Evolutionary conservation across 345 rosid genomes (phyloP), one percentile per base, ranked within the genome.

Genomic region (Hibiscus trionum): DNA sequence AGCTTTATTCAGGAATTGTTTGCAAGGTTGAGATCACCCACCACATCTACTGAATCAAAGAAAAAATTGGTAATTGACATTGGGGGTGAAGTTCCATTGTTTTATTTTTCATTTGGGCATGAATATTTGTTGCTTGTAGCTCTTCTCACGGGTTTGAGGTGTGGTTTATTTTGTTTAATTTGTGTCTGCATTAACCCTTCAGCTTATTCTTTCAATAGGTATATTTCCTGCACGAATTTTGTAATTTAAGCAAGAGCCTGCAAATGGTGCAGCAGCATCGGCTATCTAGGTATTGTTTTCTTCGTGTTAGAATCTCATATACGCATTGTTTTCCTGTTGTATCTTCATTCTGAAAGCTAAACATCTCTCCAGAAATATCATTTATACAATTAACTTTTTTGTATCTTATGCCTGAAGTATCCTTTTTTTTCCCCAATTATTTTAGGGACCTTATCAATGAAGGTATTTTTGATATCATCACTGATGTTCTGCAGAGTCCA

Each of bases 181-280:
- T 71, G 8, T 26, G 7, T 29, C 71, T 59, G 7, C 16, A 11
- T 74, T 71, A 56, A 70, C 56, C 21, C 46, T 56, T 33, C 29
- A 56, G 19, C 69, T 52, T 77, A 29, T 63, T 69, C 70, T 33
- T 74, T 31, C 71, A 73, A 78, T 37, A 93, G 98, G 97, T 91
- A 14, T 72, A 80, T 75, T 90, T 93, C 85, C 84, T 91, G 85
- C 91, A 83, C 7, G 98, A 93, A 70, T 91, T 87, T 82, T 93
- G 97, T 77, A 81, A 87, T 82, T 82, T 90, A 80, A 82, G 88
- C 88, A 93, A 90, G 86, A 87, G 88, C 80, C 81, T 90, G 73
- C 98, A 88, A 75, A 86, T 91, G 91, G 96, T 85, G 69, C 97
- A 87, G 88, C 92, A 88, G 81, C 86, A 90, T 72, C 93, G 88